These are phyloP conservation scores for Casaregolazyma lundiana DNA, from an alignment of 1,139 yeast species.

Conservation along the genomic window DNA sequence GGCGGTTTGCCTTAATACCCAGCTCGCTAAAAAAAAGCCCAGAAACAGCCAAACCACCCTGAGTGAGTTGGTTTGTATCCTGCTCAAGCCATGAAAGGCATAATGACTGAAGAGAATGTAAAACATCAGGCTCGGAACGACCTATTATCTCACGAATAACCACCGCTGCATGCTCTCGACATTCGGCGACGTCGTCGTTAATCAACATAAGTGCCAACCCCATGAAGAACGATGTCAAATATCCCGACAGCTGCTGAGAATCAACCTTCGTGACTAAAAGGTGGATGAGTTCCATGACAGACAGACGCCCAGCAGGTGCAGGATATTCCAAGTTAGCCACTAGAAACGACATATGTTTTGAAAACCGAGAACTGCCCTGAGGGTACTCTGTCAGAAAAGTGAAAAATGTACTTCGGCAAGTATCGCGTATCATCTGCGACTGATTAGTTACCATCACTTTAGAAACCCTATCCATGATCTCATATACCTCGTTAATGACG, in stretches of 20 bases:
- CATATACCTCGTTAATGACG: conserved; percentile 84
- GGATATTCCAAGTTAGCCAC: conserved; percentile 84
- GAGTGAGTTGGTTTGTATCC: conserved; percentile 46
- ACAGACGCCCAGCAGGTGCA: conserved; percentile 79
- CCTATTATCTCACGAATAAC: conserved; percentile 55
- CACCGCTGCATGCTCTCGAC: conserved; percentile 79
- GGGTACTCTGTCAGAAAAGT: conserved; percentile 92
- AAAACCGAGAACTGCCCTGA: conserved; percentile 82
- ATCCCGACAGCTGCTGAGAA: conserved; percentile 51
- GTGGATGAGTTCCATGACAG: conserved; percentile 84
- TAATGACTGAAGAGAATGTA: conserved; percentile 52
- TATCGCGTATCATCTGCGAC: conserved; percentile 74
- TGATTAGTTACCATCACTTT: conserved; percentile 90
- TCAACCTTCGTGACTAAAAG: conserved; percentile 65
- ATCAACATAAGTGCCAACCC: conserved; percentile 73
- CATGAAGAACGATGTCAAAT: conserved; percentile 74
- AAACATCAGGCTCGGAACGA: conserved; percentile 43
- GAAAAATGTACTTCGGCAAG: conserved; percentile 77
- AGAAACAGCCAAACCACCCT: conserved; percentile 76
- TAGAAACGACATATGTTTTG: conserved; percentile 75
- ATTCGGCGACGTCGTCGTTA: conserved; percentile 72
- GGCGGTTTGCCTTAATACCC: conserved; percentile 34
- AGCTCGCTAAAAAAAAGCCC: conserved; percentile 55
- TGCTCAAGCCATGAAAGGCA: conserved; percentile 66
- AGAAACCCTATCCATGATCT: conserved; percentile 75